phyloP scores from a whole-genome alignment of 306 rosid genomes.

The Trifolium pratense region DNA sequence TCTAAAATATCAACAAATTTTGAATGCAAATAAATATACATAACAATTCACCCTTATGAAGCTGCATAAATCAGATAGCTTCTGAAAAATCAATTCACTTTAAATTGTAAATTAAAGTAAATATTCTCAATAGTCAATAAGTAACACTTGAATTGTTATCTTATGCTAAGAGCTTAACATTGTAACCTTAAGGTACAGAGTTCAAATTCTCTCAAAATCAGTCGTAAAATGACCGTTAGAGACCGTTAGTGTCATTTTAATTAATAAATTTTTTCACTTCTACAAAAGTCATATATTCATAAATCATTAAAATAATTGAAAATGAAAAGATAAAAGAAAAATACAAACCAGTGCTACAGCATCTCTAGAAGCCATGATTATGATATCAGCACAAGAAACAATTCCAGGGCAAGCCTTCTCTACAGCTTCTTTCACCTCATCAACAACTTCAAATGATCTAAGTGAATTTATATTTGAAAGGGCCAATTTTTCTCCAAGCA shows the following conservation, averaged over 20 bases:
- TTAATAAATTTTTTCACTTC: no score
- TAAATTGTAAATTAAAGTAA: no score
- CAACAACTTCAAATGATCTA: slow-evolving; percentile 79
- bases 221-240: no score
- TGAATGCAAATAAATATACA: background rate
- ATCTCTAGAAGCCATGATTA: slow-evolving; percentile 88
- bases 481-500: slow-evolving; percentile 81
- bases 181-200: no score
- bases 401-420: slow-evolving; percentile 71
- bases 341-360: slow-evolving; percentile 82
- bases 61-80: no score
- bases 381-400: slow-evolving; percentile 90
- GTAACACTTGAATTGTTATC: background rate
- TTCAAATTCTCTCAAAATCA: no score
- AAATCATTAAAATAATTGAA: background rate
- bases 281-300: slow-evolving; percentile 2
- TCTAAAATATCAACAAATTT: background rate
- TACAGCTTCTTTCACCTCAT: slow-evolving; percentile 67
- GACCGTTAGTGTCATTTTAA: no score
- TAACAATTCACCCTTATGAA: background rate
- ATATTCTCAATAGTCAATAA: background rate
- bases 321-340: background rate
- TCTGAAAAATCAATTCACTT: no score
- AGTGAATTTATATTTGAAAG: slow-evolving; percentile 83
- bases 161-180: no score